A percentile compares a stretch with the other conserved stretches of the same genome.
phyloP scores from a whole-genome alignment of 1,139 yeast genomes.

The Geotrichum siamense region DNA sequence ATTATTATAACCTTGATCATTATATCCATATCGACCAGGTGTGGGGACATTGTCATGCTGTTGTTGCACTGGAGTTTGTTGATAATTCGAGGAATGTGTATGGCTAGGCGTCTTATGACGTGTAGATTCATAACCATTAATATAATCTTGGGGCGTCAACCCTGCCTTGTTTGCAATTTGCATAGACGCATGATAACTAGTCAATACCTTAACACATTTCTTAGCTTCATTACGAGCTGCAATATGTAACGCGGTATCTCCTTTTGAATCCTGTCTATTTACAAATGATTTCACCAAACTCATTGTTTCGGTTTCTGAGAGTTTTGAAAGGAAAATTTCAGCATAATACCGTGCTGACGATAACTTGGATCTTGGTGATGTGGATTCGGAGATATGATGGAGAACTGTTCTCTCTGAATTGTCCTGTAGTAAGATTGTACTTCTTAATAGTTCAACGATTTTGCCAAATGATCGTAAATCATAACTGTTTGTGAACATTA shows the following conservation, averaged over 20 bases:
- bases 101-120: slow-evolving; percentile 7
- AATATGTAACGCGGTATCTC: slow-evolving; percentile 83
- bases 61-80: slow-evolving; percentile 15
- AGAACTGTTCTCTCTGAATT: slow-evolving; percentile 59
- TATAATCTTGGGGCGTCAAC: slow-evolving; percentile 66
- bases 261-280: slow-evolving; percentile 72
- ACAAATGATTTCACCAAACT: slow-evolving; percentile 49
- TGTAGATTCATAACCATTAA: slow-evolving; percentile 41
- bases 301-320: slow-evolving; percentile 52
- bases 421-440: slow-evolving; percentile 61
- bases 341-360: slow-evolving; percentile 76
- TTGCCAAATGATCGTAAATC: slow-evolving; percentile 69
- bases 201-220: slow-evolving; percentile 63
- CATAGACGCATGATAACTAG: slow-evolving; percentile 65
- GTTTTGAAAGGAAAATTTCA: slow-evolving; percentile 65
- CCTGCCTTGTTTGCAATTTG: slow-evolving; percentile 67
- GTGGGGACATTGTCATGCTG: slow-evolving; percentile 4
- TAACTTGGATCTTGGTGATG: slow-evolving; percentile 51
- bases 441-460: slow-evolving; percentile 61
- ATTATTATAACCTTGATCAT: slow-evolving; percentile 14
- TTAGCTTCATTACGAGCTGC: slow-evolving; percentile 71
- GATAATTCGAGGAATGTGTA: background rate
- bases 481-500: slow-evolving; percentile 80
- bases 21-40: slow-evolving; percentile 12
- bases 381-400: slow-evolving; percentile 73